Percentiles rank a stretch among this genome's conserved stretches.
Evolutionary conservation across 2,329 filamentous ascomycete species (phyloP).

Genomic region (Pseudocercospora fuligena): DNA sequence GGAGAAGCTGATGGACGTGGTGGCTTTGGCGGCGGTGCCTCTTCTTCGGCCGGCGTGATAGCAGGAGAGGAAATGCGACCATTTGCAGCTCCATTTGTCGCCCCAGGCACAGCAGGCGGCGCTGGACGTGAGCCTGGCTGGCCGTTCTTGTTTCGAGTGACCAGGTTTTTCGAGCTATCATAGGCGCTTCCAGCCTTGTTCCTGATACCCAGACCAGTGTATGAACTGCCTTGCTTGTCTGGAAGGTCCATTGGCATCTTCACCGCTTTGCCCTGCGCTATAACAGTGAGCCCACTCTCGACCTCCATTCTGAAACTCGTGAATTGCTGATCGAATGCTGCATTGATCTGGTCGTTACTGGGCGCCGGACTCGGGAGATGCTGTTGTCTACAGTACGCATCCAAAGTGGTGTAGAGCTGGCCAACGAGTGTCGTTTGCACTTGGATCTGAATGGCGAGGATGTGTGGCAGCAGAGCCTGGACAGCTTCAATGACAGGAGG

Average conservation of each 20-base stretch:
- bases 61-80: conserved; percentile 11
- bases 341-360: conserved; percentile 72
- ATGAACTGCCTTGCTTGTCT: conserved; percentile 47
- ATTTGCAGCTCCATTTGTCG: conserved; percentile 5
- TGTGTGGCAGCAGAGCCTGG: conserved; percentile 73
- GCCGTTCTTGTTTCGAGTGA: conserved; percentile 18
- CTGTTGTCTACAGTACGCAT: conserved; percentile 72
- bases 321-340: conserved; percentile 67
- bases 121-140: conserved; percentile 2
- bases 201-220: conserved; percentile 54
- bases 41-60: conserved; percentile 19
- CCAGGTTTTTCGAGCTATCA: conserved; percentile 14
- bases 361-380: conserved; percentile 74
- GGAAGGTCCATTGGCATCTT: conserved; percentile 59
- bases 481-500: conserved; percentile 72
- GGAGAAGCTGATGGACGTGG: conserved; percentile 35
- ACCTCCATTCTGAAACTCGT: conserved; percentile 67
- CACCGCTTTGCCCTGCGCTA: conserved; percentile 70
- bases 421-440: conserved; percentile 79
- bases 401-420: conserved; percentile 76
- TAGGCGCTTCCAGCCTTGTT: conserved; percentile 39
- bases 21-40: conserved; percentile 41
- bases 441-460: conserved; percentile 72
- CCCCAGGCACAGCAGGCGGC: conserved; percentile 14
- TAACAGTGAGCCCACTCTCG: conserved; percentile 64